Base-by-base conservation (phyloP, 345 rosid genomes). In the Salix caprea region DNA sequence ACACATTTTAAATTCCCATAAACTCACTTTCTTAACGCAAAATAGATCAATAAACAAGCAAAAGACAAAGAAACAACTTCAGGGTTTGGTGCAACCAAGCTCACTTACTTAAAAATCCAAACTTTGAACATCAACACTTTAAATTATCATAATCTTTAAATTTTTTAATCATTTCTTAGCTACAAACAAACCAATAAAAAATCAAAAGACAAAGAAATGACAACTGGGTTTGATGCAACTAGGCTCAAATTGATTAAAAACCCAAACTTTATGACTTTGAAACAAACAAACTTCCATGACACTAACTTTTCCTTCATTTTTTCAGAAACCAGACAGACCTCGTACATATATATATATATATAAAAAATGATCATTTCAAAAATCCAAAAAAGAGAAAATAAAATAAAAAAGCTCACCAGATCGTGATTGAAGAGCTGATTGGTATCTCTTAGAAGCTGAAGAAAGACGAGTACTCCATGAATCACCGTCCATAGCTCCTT, bases 391-490 rank as follows among this genome's bases (percentile, higher is more conserved):
- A 9, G 2, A 2, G n/a, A 54, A 7, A 54, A 34, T 34, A 34
- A 34, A 34, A 34, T 34, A 34, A 54, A 9, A 58, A n/a, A 56
- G 4, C 24, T 86, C 40, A 96, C 99, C 98, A 75, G 98, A 86
- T 93, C 97, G 93, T 73, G 97, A 91, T 76, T 88, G 91, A 75
- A 96, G 90, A 86, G 90, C 87, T 1, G 94, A 87, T 77, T 92
- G 97, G 81, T 90, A 91, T 74, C 98, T 86, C 83, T 82, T 93
- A 21, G 98, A 89, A 73, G 92, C 88, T 34, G 94, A 91, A 75
- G 96, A 89, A 70, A 93, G 87, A 83, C 94, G 97, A 78, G 83
- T 83, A 76, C 88, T 93, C 97, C 93, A 90, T 64, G 99, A 90
- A 81, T 95, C 97, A 62, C 93, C 91, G 79, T 93, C 94, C 97